Evolutionary conservation across 176 grass and related monocot species (phyloP).

Genomic region (Rhynchospora pubera): DNA sequence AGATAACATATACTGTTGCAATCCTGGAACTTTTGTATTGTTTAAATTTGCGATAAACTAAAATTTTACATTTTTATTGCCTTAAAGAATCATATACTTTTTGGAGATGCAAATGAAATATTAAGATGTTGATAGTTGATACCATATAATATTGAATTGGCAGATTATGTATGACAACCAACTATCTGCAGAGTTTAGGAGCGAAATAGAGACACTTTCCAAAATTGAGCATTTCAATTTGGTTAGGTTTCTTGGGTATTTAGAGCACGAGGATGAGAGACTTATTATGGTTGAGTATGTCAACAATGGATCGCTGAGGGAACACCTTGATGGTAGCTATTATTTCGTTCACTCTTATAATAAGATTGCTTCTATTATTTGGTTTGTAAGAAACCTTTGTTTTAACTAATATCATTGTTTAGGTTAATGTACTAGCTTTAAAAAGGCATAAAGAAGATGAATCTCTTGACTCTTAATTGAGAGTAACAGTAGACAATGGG

Average conservation of each 20-base stretch:
- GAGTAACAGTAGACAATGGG: not conserved
- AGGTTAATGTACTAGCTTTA: not conserved
- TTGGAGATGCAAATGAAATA: constrained; percentile 8
- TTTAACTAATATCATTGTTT: not conserved
- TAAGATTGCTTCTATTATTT: not conserved
- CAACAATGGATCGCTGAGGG: constrained; percentile 69
- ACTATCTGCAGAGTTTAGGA: constrained; percentile 59
- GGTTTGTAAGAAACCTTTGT: not conserved
- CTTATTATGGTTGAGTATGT: constrained; percentile 72
- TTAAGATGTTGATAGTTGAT: constrained; percentile 14
- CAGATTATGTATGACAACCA: constrained; percentile 59
- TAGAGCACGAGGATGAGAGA: constrained; percentile 58
- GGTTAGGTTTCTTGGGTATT: constrained; percentile 66
- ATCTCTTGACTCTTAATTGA: not conserved
- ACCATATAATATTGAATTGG: constrained; percentile 25
- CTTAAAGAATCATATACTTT: not conserved
- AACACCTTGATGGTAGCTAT: constrained; percentile 83
- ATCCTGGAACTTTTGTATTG: not conserved
- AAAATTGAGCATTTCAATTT: constrained; percentile 79
- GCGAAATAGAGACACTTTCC: constrained; percentile 68
- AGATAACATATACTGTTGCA: not conserved
- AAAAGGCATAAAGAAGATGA: not conserved
- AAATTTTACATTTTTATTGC: not conserved
- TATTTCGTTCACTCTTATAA: not conserved
- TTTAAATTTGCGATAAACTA: not conserved